Evolutionary conservation across 768 basidiomycete species (phyloP).

Genomic region (Russula dissimulans): DNA sequence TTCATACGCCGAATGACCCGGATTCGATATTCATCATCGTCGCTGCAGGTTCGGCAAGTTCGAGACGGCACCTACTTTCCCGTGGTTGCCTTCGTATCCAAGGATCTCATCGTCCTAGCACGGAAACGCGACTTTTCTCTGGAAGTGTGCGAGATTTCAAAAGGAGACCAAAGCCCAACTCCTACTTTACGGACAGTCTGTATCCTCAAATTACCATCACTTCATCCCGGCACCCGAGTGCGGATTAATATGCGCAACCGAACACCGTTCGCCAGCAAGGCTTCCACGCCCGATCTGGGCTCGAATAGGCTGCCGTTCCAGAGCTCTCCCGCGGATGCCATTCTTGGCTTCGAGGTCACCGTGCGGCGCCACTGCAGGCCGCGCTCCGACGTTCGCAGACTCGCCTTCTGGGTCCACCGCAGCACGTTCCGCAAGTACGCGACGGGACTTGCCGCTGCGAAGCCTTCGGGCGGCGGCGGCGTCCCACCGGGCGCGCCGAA

Average conservation of each 20-base stretch:
- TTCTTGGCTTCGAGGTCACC: conserved; percentile 11
- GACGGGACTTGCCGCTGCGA: background rate
- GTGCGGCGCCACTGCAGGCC: background rate
- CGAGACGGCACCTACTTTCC: conserved; percentile 11
- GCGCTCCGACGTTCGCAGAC: background rate
- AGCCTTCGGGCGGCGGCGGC: background rate
- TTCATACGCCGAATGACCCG: background rate
- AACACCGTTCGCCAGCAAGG: background rate
- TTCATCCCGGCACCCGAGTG: conserved; percentile 6
- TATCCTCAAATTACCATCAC: background rate
- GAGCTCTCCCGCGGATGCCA: conserved; percentile 3
- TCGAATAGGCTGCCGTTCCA: conserved; percentile 7
- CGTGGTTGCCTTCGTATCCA: conserved; percentile 7
- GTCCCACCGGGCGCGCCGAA: background rate
- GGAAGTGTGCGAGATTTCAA: conserved; percentile 8
- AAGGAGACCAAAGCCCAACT: background rate
- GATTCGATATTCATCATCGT: background rate
- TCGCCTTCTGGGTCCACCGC: conserved; percentile 12
- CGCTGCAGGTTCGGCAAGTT: conserved; percentile 5
- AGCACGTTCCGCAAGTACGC: conserved; percentile 1
- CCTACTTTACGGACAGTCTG: conserved; percentile 5
- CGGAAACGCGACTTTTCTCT: conserved; percentile 11
- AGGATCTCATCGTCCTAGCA: conserved; percentile 7
- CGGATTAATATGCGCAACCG: conserved; percentile 3
- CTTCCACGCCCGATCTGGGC: background rate